Base-by-base conservation (phyloP, 2,329 filamentous ascomycete species). In the Graphilbum ipis-grandicollis region DNA sequence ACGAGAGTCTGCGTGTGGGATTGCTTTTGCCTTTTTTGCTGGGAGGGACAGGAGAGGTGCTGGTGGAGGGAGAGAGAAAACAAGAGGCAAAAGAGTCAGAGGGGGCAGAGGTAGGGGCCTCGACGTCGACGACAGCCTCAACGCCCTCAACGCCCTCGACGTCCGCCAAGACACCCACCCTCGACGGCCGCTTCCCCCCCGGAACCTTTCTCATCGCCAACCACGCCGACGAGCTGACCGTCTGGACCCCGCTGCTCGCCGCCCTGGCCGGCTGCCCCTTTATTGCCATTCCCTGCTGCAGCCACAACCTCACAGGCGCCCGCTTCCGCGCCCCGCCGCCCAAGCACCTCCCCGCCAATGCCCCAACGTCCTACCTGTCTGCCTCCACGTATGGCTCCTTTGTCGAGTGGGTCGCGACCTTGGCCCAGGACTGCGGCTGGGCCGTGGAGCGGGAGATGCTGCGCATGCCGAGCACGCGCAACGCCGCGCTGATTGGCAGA, bases 121-220 rank as follows among this genome's bases (percentile, higher is more conserved):
- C n/a, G n/a, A n/a, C n/a, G n/a, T n/a, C n/a, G n/a, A 22, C 14
- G 34, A 21, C 1, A 7, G n/a, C 12, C 14, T 13, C 14, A 9
- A 31, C 14, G 29, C 14, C 21, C 12, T 18, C 26, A 10, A 19
- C 34, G 21, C 29, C n/a, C n/a, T n/a, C n/a, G n/a, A n/a, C n/a
- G n/a, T n/a, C n/a, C n/a, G n/a, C n/a, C n/a, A 14, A 5, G 9
- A 13, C 35, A 42, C 13, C 50, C 19, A 51, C 63, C 14, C 65
- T 73, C 48, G 54, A 63, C 43, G 90, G 88, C 26, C 50, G 64
- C 9, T 93, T 96, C 49, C 65, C 72, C 0, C 52, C 56, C 14
- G 73, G 74, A 21, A 92, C 84, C 0, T 98, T 98, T 55, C 84
- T 98, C 48, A 79, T 98, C 44, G 93, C 85, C 34, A 98, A 98